These are phyloP conservation scores for Closterium sp. DNA, from an alignment of 139 green algal genomes.

Conservation along the genomic window DNA sequence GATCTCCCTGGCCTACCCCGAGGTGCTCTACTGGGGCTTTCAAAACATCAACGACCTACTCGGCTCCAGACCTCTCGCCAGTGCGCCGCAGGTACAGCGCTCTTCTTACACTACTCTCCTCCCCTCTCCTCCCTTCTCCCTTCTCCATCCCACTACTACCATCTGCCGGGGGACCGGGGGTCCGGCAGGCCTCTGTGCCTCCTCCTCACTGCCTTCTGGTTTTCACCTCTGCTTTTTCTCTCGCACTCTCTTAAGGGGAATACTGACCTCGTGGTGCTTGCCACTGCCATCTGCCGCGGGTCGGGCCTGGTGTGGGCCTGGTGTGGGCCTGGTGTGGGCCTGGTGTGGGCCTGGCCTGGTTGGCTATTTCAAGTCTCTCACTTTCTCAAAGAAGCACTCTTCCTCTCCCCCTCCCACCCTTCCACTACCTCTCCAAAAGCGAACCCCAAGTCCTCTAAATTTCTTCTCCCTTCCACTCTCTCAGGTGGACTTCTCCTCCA, in stretches of 20 bases:
- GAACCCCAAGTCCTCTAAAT: neutral
- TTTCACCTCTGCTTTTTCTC: too few species aligned
- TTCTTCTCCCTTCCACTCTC: neutral
- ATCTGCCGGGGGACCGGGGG: too few species aligned
- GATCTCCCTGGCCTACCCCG: slow-evolving; percentile 66
- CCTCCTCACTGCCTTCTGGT: too few species aligned
- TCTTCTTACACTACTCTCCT: too few species aligned
- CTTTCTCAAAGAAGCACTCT: neutral
- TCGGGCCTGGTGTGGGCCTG: too few species aligned
- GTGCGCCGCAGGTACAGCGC: too few species aligned
- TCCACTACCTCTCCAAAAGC: neutral
- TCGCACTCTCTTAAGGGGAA: neutral
- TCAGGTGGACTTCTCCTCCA: slow-evolving; percentile 66
- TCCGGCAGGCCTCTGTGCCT: neutral
- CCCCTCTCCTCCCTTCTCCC: too few species aligned
- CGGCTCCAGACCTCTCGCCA: slow-evolving; percentile 1
- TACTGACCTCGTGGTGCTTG: slow-evolving; percentile 76
- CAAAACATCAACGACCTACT: slow-evolving; percentile 77
- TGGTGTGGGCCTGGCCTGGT: too few species aligned
- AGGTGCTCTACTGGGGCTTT: slow-evolving; percentile 80
- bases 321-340: slow-evolving; percentile 59
- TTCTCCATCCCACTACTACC: too few species aligned
- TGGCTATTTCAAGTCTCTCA: too few species aligned
- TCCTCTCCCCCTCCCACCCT: neutral
- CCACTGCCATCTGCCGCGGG: too few species aligned